phyloP scores from a whole-genome alignment of 176 grass and related monocot species.

The Triticum dicoccoides region DNA sequence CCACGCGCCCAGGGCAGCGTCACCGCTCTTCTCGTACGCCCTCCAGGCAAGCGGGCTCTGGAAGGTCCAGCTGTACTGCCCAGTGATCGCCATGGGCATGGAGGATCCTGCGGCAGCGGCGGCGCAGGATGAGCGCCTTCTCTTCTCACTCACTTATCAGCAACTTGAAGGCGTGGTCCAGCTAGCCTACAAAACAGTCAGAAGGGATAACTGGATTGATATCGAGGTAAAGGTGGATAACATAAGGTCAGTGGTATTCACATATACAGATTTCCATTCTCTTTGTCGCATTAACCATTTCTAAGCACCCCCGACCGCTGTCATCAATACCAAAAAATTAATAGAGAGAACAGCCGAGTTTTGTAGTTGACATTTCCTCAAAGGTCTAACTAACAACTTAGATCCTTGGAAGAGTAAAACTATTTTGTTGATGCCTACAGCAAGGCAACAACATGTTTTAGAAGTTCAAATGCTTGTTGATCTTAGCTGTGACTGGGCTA shows the following conservation, averaged over 20 bases:
- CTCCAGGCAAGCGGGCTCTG: constrained; percentile 65
- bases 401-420: not conserved
- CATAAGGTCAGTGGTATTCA: constrained; percentile 60
- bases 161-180: constrained; percentile 89
- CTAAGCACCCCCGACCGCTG: not conserved
- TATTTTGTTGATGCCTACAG: not conserved
- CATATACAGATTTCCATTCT: constrained; percentile 25
- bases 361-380: not conserved
- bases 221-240: constrained; percentile 84
- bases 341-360: not conserved
- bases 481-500: not conserved
- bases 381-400: constrained; percentile 7
- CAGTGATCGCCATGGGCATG: constrained; percentile 72
- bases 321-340: not conserved
- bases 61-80: constrained; percentile 93
- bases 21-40: constrained; percentile 64
- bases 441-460: constrained; percentile 12
- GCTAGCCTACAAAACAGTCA: constrained; percentile 61
- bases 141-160: constrained; percentile 80
- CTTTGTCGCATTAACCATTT: not conserved
- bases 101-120: constrained; percentile 48
- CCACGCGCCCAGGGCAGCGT: constrained; percentile 23
- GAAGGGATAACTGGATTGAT: constrained; percentile 72
- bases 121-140: constrained; percentile 74
- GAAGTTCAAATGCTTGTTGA: not conserved